phyloP scores from a whole-genome alignment of 2,329 filamentous ascomycete genomes.

The Colletotrichum costaricense region DNA sequence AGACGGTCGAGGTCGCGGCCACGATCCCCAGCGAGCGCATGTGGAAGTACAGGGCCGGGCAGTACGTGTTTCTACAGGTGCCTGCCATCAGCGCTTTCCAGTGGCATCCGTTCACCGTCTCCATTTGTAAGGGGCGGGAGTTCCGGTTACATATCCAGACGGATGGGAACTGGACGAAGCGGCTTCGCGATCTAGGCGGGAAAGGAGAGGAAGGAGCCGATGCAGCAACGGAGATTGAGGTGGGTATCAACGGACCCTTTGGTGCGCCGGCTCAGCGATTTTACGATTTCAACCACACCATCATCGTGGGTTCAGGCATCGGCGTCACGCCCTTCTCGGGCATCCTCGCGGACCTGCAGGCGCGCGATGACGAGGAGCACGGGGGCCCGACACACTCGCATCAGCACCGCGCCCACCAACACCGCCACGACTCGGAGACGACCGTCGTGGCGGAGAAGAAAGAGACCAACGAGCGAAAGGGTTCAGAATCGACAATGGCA shows the following conservation, averaged over 20 bases:
- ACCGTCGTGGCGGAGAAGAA: constrained; percentile 17
- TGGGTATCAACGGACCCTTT: constrained; percentile 68
- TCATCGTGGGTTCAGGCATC: constrained; percentile 68
- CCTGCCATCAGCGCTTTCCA: constrained; percentile 64
- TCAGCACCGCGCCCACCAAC: constrained; percentile 7
- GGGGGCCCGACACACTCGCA: constrained; percentile 39
- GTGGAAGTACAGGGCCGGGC: constrained; percentile 67
- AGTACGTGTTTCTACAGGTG: constrained; percentile 68
- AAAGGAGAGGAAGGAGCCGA: constrained; percentile 37
- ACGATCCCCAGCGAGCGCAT: constrained; percentile 59
- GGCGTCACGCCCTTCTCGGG: constrained; percentile 69
- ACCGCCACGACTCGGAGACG: constrained; percentile 35
- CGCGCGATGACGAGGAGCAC: constrained; percentile 52
- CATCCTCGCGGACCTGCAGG: constrained; percentile 65
- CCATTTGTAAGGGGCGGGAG: constrained; percentile 61
- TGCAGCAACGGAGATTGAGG: constrained; percentile 49
- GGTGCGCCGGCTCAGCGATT: constrained; percentile 69
- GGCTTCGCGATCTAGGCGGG: constrained; percentile 55
- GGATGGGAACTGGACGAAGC: constrained; percentile 66
- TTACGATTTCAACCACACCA: constrained; percentile 66
- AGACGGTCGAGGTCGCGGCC: constrained; percentile 62
- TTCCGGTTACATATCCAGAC: constrained; percentile 69
- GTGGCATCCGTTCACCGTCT: constrained; percentile 71
- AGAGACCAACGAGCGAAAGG: background rate
- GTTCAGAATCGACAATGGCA: background rate